Conservation (phyloP, 2,329 filamentous ascomycete species). For the Claviceps quebecensis region DNA sequence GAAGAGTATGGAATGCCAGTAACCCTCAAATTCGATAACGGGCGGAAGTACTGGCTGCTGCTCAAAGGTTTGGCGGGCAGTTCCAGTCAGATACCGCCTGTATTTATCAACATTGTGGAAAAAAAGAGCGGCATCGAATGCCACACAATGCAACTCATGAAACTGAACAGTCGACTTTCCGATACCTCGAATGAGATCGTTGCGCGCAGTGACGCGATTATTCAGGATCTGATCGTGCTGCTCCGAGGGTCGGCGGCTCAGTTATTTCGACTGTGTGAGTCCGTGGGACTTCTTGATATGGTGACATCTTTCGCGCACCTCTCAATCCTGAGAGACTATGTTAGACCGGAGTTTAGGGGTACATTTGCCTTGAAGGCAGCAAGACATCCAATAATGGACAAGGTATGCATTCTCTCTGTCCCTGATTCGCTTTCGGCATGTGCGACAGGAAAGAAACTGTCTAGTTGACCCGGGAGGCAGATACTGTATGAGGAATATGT, state of each 20-base stretch:
- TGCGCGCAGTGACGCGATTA: constrained; percentile 62
- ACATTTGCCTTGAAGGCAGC: constrained; percentile 60
- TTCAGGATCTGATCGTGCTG: constrained; percentile 57
- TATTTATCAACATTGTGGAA: constrained; percentile 64
- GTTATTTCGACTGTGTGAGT: constrained; percentile 76
- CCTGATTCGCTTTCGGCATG: not conserved
- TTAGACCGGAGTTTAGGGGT: constrained; percentile 53
- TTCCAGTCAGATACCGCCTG: constrained; percentile 39
- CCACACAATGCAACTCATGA: constrained; percentile 71
- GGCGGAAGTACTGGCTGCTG: constrained; percentile 67
- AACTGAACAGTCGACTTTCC: constrained; percentile 62
- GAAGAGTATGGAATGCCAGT: constrained; percentile 44
- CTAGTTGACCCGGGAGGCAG: constrained; percentile 13
- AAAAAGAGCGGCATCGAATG: constrained; percentile 73
- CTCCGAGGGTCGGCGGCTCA: constrained; percentile 57
- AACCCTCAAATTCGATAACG: constrained; percentile 61
- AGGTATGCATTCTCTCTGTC: constrained; percentile 20
- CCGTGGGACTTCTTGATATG: constrained; percentile 80
- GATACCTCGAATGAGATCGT: constrained; percentile 77
- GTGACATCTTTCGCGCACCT: constrained; percentile 62
- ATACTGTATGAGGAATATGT: constrained; percentile 56
- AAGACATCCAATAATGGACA: constrained; percentile 68
- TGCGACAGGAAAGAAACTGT: not conserved
- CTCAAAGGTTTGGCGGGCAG: constrained; percentile 51
- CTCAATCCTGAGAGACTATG: constrained; percentile 45